Conservation (phyloP, 1,139 yeast species). For the Protomyces inouyei region DNA sequence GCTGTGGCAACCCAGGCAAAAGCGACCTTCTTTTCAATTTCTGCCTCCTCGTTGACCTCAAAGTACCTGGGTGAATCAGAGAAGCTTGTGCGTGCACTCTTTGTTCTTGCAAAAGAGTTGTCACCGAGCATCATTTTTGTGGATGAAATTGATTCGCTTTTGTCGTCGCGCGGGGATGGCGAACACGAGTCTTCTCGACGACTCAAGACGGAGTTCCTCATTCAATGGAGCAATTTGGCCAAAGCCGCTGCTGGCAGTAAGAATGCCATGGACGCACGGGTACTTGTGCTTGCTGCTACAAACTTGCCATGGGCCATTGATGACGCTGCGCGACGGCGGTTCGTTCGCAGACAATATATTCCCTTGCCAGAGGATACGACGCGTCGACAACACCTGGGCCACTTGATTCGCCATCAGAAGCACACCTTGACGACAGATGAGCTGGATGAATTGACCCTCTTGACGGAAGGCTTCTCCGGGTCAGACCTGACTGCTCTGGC, state of each 20-base stretch:
- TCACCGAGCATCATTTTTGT: conserved; percentile 94
- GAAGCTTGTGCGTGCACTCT: conserved; percentile 83
- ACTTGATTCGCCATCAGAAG: conserved; percentile 68
- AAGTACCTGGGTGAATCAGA: conserved; percentile 93
- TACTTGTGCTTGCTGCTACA: conserved; percentile 89
- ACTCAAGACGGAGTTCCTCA: conserved; percentile 87
- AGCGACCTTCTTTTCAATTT: conserved; percentile 87
- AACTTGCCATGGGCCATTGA: conserved; percentile 97
- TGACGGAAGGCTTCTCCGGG: conserved; percentile 83
- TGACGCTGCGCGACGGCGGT: conserved; percentile 94
- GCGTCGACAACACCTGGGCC: conserved; percentile 63
- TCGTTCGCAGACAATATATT: conserved; percentile 78
- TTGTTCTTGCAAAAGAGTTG: conserved; percentile 73
- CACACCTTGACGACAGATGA: conserved; percentile 61
- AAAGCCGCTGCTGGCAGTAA: conserved; percentile 81
- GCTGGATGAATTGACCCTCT: conserved; percentile 52
- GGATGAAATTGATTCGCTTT: conserved; percentile 89
- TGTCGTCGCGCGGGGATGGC: conserved; percentile 77
- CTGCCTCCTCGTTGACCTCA: conserved; percentile 87
- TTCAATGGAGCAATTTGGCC: conserved; percentile 92
- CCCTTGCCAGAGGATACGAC: conserved; percentile 91
- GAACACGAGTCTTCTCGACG: conserved; percentile 90
- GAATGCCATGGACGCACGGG: conserved; percentile 62
- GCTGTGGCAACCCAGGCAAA: conserved; percentile 97
- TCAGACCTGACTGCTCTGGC: conserved; percentile 93